Percentiles rank a stretch among this genome's conserved stretches.
phyloP scores from a whole-genome alignment of 1,284 basidiomycete species.

The Fistulina hepatica region DNA sequence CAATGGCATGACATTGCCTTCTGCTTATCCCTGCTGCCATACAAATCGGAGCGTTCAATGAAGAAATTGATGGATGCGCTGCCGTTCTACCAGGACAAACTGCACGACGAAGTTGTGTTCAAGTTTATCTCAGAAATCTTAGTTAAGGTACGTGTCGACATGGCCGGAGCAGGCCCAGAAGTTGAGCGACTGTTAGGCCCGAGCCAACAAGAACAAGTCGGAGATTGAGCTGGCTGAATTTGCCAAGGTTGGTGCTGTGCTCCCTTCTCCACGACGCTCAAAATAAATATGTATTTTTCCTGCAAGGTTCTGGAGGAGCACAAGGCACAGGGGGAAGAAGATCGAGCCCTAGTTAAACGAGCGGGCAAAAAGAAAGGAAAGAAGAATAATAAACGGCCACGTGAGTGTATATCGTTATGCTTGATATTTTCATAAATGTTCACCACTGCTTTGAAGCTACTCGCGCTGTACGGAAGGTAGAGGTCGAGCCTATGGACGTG shows the following conservation, averaged over 20 bases:
- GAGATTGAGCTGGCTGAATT: conserved; percentile 87
- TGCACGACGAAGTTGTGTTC: conserved; percentile 83
- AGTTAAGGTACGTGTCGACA: conserved; percentile 26
- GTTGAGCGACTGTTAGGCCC: too few species aligned
- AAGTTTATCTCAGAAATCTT: conserved; percentile 85
- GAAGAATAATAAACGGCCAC: conserved; percentile 68
- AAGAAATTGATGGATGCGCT: conserved; percentile 94
- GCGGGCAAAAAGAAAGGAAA: conserved; percentile 74
- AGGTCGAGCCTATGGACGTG: too few species aligned
- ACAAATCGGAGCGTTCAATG: conserved; percentile 92
- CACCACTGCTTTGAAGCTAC: background rate
- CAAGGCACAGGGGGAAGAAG: conserved; percentile 79
- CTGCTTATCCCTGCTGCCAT: conserved; percentile 89
- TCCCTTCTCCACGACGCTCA: conserved; percentile 12
- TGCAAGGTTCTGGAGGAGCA: conserved; percentile 84
- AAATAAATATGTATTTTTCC: conserved; percentile 5
- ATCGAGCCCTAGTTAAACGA: conserved; percentile 78
- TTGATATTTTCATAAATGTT: conserved; percentile 8
- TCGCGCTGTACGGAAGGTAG: too few species aligned
- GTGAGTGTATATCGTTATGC: too few species aligned
- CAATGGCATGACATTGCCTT: conserved; percentile 98
- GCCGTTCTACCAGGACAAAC: conserved; percentile 89
- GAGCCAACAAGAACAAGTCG: conserved; percentile 69
- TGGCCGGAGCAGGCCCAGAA: conserved; percentile 47
- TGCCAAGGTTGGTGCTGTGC: conserved; percentile 44